A percentile compares a stretch with the other conserved stretches of the same genome.
Conservation (phyloP, 2,329 filamentous ascomycete species). For the Fusarium musae region DNA sequence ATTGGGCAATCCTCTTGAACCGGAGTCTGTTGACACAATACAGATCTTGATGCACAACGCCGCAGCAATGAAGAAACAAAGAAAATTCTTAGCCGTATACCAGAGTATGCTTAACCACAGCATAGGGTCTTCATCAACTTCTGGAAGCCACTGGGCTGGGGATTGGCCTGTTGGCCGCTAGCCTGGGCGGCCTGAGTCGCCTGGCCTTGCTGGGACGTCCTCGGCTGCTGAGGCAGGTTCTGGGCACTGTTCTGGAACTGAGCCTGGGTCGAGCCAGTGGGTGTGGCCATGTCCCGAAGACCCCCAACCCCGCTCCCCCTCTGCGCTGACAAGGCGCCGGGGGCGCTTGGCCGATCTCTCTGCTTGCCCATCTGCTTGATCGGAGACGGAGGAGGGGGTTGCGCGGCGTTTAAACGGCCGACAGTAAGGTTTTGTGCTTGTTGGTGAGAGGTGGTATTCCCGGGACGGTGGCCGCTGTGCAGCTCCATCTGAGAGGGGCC, state of each 20-base stretch:
- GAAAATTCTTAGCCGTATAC: conserved; percentile 44
- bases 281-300: conserved; percentile 81
- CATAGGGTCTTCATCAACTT: conserved; percentile 94
- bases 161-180: conserved; percentile 70
- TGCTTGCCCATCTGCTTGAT: conserved; percentile 83
- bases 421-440: conserved; percentile 75
- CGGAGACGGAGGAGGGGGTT: conserved; percentile 88
- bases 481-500: conserved; percentile 88
- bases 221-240: conserved; percentile 78
- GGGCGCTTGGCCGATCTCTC: conserved; percentile 79
- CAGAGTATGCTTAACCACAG: conserved; percentile 72
- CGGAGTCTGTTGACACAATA: conserved; percentile 27
- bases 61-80: conserved; percentile 45
- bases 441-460: conserved; percentile 72
- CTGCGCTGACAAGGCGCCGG: conserved; percentile 78
- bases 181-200: conserved; percentile 65
- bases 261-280: conserved; percentile 90
- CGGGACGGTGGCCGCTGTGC: conserved; percentile 76
- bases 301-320: conserved; percentile 80
- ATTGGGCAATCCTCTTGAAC: conserved; percentile 17
- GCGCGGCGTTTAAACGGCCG: conserved; percentile 93
- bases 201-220: conserved; percentile 69
- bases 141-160: conserved; percentile 84
- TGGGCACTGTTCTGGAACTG: conserved; percentile 97
- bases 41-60: conserved; percentile 39